Percentiles rank a stretch among this genome's conserved stretches.
Evolutionary conservation across 208 protist genomes (phyloP).

Genomic region (Leishmania amazonensis): DNA sequence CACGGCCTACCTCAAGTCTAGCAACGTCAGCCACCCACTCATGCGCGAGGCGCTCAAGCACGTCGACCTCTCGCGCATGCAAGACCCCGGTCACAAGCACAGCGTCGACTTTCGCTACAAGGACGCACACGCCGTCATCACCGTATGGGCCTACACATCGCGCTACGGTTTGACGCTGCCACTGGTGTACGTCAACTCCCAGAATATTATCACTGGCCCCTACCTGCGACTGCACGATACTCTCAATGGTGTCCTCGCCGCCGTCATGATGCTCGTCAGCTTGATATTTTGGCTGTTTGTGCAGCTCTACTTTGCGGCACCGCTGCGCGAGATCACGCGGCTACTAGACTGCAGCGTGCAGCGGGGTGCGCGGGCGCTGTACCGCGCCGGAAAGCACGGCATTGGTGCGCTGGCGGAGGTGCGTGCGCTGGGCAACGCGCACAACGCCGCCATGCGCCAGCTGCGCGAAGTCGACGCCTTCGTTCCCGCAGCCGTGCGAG

Average conservation of each 20-base stretch:
- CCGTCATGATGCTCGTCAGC: conserved; percentile 4
- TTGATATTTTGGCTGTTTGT: conserved; percentile 10
- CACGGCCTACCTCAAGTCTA: conserved; percentile 16
- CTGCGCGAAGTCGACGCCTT: conserved; percentile 19
- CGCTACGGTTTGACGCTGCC: background rate
- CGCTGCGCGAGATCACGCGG: conserved; percentile 11
- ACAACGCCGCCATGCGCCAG: conserved; percentile 12
- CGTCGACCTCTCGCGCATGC: conserved; percentile 18
- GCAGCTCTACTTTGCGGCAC: background rate
- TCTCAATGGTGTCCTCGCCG: background rate
- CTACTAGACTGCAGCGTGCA: background rate
- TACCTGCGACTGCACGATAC: conserved; percentile 9
- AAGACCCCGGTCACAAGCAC: background rate
- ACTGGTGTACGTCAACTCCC: conserved; percentile 9
- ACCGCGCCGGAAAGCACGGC: background rate
- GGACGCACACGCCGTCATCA: background rate
- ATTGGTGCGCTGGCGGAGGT: background rate
- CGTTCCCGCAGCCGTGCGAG: conserved; percentile 8
- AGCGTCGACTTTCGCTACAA: conserved; percentile 5
- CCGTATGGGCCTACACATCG: conserved; percentile 1
- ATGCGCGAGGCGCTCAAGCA: conserved; percentile 36
- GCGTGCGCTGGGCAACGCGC: conserved; percentile 2
- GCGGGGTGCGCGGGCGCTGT: background rate
- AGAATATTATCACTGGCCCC: background rate
- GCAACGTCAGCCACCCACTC: conserved; percentile 35